Conservation (phyloP, 2,329 filamentous ascomycete species). For the Botrytis sinoallii region DNA sequence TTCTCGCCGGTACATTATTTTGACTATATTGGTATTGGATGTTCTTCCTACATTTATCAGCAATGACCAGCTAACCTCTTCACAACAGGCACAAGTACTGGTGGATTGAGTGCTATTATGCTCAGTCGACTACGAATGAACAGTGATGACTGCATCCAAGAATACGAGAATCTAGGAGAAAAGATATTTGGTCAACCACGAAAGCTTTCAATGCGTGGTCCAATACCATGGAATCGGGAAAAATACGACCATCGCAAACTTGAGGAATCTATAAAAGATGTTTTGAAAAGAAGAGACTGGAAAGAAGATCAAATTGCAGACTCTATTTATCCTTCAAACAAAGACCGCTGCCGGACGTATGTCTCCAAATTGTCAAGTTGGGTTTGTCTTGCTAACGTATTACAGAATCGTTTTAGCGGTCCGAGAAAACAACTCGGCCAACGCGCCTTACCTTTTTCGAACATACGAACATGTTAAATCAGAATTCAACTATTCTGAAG, state of each 20-base stretch:
- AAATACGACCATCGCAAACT: slow-evolving; percentile 12
- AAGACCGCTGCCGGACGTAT: slow-evolving; percentile 1
- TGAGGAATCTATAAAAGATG: slow-evolving; percentile 14
- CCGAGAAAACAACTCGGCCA: not conserved
- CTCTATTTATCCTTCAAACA: not conserved
- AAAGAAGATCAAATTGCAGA: not conserved
- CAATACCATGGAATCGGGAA: slow-evolving; percentile 9
- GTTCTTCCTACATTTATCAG: not conserved
- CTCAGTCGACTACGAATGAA: slow-evolving; percentile 18
- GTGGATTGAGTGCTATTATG: slow-evolving; percentile 19
- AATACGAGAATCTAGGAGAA: slow-evolving; percentile 6
- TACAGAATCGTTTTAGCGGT: not conserved
- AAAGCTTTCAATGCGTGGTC: not conserved
- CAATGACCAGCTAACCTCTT: not conserved
- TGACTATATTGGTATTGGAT: not conserved
- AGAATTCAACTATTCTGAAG: not conserved
- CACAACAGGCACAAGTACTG: slow-evolving; percentile 1
- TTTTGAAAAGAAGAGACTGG: not conserved
- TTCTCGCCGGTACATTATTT: slow-evolving; percentile 5
- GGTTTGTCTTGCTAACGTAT: not conserved
- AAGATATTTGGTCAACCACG: slow-evolving; percentile 12
- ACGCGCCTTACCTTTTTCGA: slow-evolving; percentile 3
- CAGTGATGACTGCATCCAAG: slow-evolving; percentile 16
- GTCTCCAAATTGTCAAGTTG: not conserved
- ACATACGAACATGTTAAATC: not conserved